These are phyloP conservation scores for Macadamia tetraphylla DNA, from an alignment of 164 flowering plant species.

Conservation along the genomic window DNA sequence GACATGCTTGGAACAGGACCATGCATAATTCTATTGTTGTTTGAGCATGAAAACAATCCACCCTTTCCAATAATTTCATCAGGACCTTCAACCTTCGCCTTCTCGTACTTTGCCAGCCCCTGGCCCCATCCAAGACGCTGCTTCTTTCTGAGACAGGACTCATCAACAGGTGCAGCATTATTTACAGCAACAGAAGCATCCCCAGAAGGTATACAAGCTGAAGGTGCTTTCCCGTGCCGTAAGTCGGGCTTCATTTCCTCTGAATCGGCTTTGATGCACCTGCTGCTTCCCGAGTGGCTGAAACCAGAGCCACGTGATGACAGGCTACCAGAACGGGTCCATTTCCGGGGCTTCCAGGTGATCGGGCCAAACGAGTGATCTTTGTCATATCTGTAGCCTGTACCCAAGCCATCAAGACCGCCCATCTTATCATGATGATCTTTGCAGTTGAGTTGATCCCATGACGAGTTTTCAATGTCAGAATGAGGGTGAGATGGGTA, in stretches of 20 bases:
- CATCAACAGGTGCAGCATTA: slow-evolving; percentile 39
- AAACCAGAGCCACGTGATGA: slow-evolving; percentile 79
- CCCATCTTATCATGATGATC: slow-evolving; percentile 50
- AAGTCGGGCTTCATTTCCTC: slow-evolving; percentile 37
- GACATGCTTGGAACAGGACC: slow-evolving; percentile 18
- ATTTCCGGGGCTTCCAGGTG: slow-evolving; percentile 75
- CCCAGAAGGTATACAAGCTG: slow-evolving; percentile 48
- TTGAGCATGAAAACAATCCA: slow-evolving; percentile 15
- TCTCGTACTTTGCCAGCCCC: slow-evolving; percentile 98
- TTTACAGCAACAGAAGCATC: slow-evolving; percentile 43
- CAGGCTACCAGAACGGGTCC: slow-evolving; percentile 76
- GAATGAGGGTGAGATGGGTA: slow-evolving; percentile 37
- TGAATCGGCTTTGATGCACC: slow-evolving; percentile 50
- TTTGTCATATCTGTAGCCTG: slow-evolving; percentile 40
- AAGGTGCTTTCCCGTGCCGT: slow-evolving; percentile 30
- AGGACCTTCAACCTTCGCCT: slow-evolving; percentile 74
- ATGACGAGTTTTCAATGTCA: slow-evolving; percentile 29
- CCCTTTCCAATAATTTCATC: slow-evolving; percentile 35
- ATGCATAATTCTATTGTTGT: slow-evolving; percentile 21
- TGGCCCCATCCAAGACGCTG: slow-evolving; percentile 98
- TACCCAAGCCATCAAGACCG: slow-evolving; percentile 35
- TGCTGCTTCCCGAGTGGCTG: slow-evolving; percentile 66
- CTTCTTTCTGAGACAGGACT: slow-evolving; percentile 62
- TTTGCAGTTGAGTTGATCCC: slow-evolving; percentile 39
- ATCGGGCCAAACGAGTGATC: slow-evolving; percentile 44